Conservation (phyloP, 352 stramenopile genomes). For the Thraustochytrium sp. region DNA sequence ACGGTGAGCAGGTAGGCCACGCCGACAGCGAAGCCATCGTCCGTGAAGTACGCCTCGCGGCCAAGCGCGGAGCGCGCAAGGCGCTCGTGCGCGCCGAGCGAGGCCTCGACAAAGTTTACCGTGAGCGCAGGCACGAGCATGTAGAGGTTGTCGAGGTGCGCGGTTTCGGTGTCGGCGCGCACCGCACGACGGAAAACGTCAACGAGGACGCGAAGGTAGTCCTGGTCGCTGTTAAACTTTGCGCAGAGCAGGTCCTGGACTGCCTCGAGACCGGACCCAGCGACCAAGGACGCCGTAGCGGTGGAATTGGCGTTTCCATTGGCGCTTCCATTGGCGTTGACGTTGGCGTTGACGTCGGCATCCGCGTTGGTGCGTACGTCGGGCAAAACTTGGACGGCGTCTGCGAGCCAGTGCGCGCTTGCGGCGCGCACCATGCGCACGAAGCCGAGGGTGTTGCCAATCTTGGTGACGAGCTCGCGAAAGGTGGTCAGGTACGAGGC, state of each 20-base stretch:
- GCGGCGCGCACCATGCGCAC: slow-evolving; percentile 84
- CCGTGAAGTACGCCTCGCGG: slow-evolving; percentile 84
- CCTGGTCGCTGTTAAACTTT: slow-evolving; percentile 59
- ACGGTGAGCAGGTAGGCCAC: slow-evolving; percentile 85
- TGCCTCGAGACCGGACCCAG: not conserved
- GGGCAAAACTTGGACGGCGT: slow-evolving; percentile 78
- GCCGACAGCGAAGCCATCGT: slow-evolving; percentile 89
- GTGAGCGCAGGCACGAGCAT: slow-evolving; percentile 74
- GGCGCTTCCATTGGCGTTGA: slow-evolving; percentile 51
- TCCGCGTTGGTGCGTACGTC: not conserved
- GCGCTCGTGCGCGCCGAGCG: slow-evolving; percentile 69
- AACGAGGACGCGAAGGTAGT: slow-evolving; percentile 57
- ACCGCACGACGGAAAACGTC: slow-evolving; percentile 52
- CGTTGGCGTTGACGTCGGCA: slow-evolving; percentile 1
- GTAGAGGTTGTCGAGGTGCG: slow-evolving; percentile 85
- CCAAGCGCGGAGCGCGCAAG: slow-evolving; percentile 86
- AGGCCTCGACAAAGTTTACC: slow-evolving; percentile 69
- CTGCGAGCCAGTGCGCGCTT: slow-evolving; percentile 80
- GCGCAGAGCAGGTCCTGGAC: slow-evolving; percentile 54
- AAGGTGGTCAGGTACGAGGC: slow-evolving; percentile 82
- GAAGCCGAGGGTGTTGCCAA: slow-evolving; percentile 84
- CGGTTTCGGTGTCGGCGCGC: slow-evolving; percentile 46
- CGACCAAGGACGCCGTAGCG: not conserved
- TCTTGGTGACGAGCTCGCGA: slow-evolving; percentile 79
- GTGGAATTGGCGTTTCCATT: not conserved